Conservation (phyloP, 306 rosid genomes). For the Acacia acuminata region DNA sequence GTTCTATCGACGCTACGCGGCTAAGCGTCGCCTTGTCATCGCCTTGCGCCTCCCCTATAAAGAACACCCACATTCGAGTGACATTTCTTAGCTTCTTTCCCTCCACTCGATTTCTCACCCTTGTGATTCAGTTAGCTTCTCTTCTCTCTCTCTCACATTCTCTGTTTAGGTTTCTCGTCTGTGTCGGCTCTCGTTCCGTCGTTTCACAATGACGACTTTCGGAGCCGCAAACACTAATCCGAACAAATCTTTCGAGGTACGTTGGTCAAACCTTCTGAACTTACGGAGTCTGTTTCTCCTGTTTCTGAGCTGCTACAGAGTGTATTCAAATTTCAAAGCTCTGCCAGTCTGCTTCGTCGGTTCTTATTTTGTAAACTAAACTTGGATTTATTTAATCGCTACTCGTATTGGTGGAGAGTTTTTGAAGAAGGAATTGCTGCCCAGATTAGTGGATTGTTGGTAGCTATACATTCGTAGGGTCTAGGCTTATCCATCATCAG, state of each 20-base stretch:
- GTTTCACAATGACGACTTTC: slow-evolving; percentile 40
- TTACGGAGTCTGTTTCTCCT: not conserved
- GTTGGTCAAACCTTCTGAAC: not conserved
- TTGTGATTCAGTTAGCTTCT: not conserved
- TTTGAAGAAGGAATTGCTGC: not conserved
- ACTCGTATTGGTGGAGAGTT: not conserved
- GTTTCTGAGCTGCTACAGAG: not conserved
- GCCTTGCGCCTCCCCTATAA: not conserved
- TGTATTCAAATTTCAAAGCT: not conserved
- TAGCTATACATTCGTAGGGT: not conserved
- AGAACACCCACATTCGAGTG: not conserved
- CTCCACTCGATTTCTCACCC: not conserved
- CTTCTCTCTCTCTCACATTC: not conserved
- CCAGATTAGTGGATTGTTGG: not conserved
- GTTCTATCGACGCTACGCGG: not conserved
- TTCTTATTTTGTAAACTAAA: not conserved
- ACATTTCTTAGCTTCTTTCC: not conserved
- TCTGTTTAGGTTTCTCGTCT: not conserved
- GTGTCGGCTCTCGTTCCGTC: not conserved
- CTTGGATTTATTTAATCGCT: not conserved
- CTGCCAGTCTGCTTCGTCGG: not conserved
- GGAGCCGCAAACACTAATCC: slow-evolving; percentile 52
- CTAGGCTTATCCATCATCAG: not conserved
- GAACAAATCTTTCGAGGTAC: slow-evolving; percentile 32
- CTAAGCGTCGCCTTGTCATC: not conserved